Evolutionary conservation across 192 early-diverging fungal genomes (phyloP).

Genomic region (Chytriomyces confervae): DNA sequence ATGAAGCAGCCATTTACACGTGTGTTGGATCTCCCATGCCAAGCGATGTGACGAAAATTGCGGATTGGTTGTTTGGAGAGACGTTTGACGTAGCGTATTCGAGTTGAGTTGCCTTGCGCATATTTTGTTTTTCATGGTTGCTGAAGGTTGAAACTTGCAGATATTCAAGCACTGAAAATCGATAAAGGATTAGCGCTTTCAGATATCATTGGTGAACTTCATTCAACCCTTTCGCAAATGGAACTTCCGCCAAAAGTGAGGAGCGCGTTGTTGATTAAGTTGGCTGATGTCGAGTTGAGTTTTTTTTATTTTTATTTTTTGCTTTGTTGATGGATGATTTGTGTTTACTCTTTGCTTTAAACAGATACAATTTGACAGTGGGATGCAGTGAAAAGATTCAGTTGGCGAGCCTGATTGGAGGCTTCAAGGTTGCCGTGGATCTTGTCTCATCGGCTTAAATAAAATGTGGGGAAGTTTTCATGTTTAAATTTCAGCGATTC

Average conservation of each 20-base stretch:
- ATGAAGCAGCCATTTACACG: conserved; percentile 83
- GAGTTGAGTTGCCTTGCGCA: conserved; percentile 48
- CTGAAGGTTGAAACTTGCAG: no score
- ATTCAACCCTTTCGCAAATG: conserved; percentile 65
- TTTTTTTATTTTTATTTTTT: background rate
- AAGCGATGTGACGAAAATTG: conserved; percentile 76
- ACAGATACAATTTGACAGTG: conserved; percentile 78
- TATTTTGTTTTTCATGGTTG: conserved; percentile 48
- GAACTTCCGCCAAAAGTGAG: conserved; percentile 74
- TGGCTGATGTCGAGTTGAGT: conserved; percentile 90
- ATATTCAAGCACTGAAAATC: conserved; percentile 74
- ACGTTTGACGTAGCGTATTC: conserved; percentile 78
- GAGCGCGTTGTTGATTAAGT: conserved; percentile 74
- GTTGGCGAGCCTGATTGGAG: conserved; percentile 85
- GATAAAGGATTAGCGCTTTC: conserved; percentile 88
- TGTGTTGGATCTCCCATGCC: conserved; percentile 93
- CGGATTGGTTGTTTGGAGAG: conserved; percentile 80
- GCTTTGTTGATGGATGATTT: background rate
- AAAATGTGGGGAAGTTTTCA: background rate
- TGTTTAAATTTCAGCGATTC: no score
- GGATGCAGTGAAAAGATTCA: conserved; percentile 90
- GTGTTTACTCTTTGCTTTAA: background rate
- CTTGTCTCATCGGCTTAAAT: conserved; percentile 45
- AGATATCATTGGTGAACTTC: conserved; percentile 87
- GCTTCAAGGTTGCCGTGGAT: conserved; percentile 80